Evolutionary conservation across 2,329 filamentous ascomycete genomes (phyloP).

Genomic region (Aspergillus sp.): DNA sequence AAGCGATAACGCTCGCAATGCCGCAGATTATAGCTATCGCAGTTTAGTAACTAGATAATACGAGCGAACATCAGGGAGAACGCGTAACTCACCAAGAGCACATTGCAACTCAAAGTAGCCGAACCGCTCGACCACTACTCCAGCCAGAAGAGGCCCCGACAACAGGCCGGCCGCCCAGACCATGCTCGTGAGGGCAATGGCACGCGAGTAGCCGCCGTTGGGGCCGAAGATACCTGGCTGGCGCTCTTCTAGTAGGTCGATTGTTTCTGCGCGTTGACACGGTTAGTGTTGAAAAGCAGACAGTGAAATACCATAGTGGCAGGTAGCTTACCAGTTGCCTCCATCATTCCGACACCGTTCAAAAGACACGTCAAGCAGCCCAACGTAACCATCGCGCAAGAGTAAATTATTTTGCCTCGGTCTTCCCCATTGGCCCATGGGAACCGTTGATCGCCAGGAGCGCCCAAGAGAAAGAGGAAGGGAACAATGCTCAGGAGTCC

Average conservation of each 20-base stretch:
- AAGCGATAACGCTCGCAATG: no score
- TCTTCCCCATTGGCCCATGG: not conserved
- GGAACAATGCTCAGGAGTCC: not conserved
- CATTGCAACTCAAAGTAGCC: constrained; percentile 25
- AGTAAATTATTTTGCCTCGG: not conserved
- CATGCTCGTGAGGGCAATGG: constrained; percentile 27
- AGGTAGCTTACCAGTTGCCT: constrained; percentile 11
- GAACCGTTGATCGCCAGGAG: not conserved
- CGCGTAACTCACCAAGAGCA: not conserved
- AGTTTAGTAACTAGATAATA: no score
- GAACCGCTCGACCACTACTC: constrained; percentile 19
- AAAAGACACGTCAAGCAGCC: constrained; percentile 17
- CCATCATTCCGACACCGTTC: constrained; percentile 14
- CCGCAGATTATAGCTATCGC: no score
- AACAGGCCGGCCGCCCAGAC: constrained; percentile 28
- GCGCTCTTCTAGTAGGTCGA: constrained; percentile 20
- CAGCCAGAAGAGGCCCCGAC: constrained; percentile 23
- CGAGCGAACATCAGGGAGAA: no score
- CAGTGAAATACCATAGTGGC: no score
- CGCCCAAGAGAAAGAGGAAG: not conserved
- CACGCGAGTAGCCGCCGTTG: constrained; percentile 29
- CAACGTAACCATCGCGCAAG: not conserved
- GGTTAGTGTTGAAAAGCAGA: no score
- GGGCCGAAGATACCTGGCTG: constrained; percentile 29
- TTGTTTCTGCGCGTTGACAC: constrained; percentile 10